Percentiles rank a stretch among this genome's conserved stretches.
phyloP scores from a whole-genome alignment of 768 basidiomycete genomes.

The Cyclocybe aegerita region DNA sequence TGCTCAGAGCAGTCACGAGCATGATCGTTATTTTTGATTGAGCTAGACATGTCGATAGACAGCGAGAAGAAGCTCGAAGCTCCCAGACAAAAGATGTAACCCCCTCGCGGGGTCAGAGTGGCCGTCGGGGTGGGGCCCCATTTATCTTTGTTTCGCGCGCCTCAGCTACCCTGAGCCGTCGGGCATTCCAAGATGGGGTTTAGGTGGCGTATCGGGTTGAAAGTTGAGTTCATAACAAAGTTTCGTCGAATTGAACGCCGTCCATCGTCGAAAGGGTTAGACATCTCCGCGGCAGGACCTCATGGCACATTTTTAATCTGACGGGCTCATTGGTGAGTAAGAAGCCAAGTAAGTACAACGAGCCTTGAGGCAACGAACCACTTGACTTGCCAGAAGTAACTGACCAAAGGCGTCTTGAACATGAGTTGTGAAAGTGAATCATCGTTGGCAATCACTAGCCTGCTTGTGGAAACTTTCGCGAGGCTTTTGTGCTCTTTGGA shows the following conservation, averaged over 20 bases:
- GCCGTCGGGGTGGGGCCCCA: background rate
- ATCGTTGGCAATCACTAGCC: no score
- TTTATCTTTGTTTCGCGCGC: background rate
- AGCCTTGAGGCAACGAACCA: conserved; percentile 5
- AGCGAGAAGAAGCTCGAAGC: no score
- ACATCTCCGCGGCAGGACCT: background rate
- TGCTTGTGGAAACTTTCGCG: no score
- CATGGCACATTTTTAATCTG: conserved; percentile 1
- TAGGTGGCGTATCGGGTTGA: background rate
- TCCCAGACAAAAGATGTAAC: no score
- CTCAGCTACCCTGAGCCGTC: background rate
- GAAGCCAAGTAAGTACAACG: conserved; percentile 2
- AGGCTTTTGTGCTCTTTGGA: no score
- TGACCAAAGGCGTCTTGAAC: background rate
- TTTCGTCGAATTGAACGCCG: background rate
- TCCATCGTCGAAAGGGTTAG: background rate
- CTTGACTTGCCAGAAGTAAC: conserved; percentile 5
- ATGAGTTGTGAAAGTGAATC: no score
- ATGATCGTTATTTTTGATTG: no score
- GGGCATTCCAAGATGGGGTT: background rate
- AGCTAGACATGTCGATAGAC: no score
- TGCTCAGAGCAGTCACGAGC: no score
- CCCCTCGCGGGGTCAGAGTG: no score
- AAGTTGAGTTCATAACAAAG: conserved; percentile 1
- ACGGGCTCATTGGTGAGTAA: conserved; percentile 7